A percentile compares a stretch with the other conserved stretches of the same genome.
These are phyloP conservation scores for Aspergillus pseudoterreus DNA, from an alignment of 2,329 filamentous ascomycete genomes.

Conservation along the genomic window DNA sequence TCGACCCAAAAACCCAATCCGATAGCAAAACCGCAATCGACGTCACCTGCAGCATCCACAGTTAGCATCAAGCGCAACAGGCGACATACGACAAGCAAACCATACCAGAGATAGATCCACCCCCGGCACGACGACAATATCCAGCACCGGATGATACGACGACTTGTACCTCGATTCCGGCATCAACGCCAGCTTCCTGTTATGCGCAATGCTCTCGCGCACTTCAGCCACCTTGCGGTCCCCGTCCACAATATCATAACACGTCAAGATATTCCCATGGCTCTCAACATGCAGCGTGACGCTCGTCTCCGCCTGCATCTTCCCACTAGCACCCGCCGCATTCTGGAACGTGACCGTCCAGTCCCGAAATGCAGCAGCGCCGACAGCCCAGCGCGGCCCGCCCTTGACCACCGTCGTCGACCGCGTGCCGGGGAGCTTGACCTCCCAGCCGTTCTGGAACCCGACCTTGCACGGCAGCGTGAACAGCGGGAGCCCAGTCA, in stretches of 20 bases:
- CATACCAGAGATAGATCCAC: constrained; percentile 10
- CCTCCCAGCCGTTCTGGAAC: not conserved
- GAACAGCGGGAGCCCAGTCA: not conserved
- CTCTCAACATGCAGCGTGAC: constrained; percentile 11
- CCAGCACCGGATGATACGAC: constrained; percentile 7
- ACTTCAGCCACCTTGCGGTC: constrained; percentile 19
- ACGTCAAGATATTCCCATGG: constrained; percentile 10
- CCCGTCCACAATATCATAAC: constrained; percentile 20
- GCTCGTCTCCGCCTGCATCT: not conserved
- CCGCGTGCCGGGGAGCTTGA: not conserved
- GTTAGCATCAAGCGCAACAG: not conserved
- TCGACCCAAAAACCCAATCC: not conserved
- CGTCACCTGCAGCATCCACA: not conserved
- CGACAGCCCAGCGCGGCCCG: not conserved
- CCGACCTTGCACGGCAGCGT: not conserved
- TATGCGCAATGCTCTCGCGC: constrained; percentile 14
- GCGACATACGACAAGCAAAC: not conserved
- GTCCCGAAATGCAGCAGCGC: not conserved
- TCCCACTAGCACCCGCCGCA: not conserved
- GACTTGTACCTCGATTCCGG: not conserved
- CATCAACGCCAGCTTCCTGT: constrained; percentile 18
- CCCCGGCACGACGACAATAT: constrained; percentile 5
- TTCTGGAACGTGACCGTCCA: not conserved
- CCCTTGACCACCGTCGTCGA: not conserved
- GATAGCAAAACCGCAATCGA: not conserved